A percentile compares a stretch with the other conserved stretches of the same genome.
These are phyloP conservation scores for Cercospora sesami DNA, from an alignment of 2,329 filamentous ascomycete genomes.

Conservation along the genomic window DNA sequence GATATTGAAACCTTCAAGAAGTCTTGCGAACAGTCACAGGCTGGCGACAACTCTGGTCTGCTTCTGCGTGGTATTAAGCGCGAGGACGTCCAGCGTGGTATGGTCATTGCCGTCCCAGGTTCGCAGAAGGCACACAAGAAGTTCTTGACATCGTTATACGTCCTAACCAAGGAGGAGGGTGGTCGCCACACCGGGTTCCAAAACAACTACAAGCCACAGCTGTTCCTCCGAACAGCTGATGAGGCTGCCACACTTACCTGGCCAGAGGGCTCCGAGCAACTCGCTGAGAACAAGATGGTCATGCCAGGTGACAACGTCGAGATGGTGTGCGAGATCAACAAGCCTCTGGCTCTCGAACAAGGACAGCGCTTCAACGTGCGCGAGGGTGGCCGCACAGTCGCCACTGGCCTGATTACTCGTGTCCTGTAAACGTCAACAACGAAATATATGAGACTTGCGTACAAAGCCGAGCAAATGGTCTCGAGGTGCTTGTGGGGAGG, in stretches of 20 bases:
- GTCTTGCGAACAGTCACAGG: constrained; percentile 92
- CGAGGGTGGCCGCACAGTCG: constrained; percentile 75
- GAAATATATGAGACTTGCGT: background rate
- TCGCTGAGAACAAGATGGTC: constrained; percentile 69
- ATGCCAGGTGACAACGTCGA: constrained; percentile 99
- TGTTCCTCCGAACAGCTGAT: constrained; percentile 89
- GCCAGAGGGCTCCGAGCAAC: constrained; percentile 78
- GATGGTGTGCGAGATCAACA: constrained; percentile 85
- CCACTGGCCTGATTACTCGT: constrained; percentile 44
- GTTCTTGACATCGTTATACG: constrained; percentile 95
- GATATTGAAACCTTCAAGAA: constrained; percentile 99
- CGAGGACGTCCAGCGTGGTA: constrained; percentile 90
- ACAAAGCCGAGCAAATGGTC: background rate
- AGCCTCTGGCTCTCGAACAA: constrained; percentile 82
- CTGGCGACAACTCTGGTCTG: constrained; percentile 97
- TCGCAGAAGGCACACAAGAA: constrained; percentile 82
- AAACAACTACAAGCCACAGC: constrained; percentile 94
- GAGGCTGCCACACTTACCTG: constrained; percentile 75
- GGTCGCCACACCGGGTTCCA: constrained; percentile 94
- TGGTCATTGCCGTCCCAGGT: constrained; percentile 86
- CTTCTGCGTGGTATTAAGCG: constrained; percentile 93
- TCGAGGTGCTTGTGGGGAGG: background rate
- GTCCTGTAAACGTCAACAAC: constrained; percentile 34
- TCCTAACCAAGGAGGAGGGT: constrained; percentile 96
- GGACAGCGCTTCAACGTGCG: constrained; percentile 98